Percentiles rank a stretch among this genome's conserved stretches.
Evolutionary conservation across 169 alveolate genomes (phyloP).

Genomic region (Amoebophrya sp.): DNA sequence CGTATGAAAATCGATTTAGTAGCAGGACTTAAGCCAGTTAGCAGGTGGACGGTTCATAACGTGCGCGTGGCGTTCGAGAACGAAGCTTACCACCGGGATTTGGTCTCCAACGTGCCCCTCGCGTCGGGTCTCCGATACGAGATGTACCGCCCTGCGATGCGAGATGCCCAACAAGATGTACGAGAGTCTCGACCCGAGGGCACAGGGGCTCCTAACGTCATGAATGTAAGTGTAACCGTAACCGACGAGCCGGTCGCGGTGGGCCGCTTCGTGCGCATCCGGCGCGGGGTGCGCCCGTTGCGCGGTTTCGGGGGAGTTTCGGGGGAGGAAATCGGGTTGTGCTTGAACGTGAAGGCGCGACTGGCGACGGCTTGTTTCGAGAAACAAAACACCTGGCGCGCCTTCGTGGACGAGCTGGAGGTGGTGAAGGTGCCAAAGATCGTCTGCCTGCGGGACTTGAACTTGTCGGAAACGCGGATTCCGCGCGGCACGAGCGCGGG

Average conservation of each 20-base stretch:
- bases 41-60: no score
- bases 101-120: not conserved
- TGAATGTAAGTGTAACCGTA: not conserved
- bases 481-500: not conserved
- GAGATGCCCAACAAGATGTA: not conserved
- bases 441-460: not conserved
- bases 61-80: not conserved
- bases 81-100: not conserved
- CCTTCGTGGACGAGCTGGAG: not conserved
- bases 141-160: not conserved
- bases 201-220: not conserved
- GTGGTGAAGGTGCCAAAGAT: not conserved
- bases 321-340: not conserved
- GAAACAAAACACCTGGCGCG: not conserved
- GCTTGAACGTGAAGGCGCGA: not conserved
- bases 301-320: not conserved
- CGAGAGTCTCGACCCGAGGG: not conserved
- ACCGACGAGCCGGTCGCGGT: not conserved
- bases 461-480: not conserved
- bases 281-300: not conserved
- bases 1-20: no score
- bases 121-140: not conserved
- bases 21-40: no score
- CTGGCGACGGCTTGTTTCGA: not conserved
- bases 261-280: not conserved